These are phyloP conservation scores for Auricularia sp. DNA, from an alignment of 768 basidiomycete species.

Conservation along the genomic window DNA sequence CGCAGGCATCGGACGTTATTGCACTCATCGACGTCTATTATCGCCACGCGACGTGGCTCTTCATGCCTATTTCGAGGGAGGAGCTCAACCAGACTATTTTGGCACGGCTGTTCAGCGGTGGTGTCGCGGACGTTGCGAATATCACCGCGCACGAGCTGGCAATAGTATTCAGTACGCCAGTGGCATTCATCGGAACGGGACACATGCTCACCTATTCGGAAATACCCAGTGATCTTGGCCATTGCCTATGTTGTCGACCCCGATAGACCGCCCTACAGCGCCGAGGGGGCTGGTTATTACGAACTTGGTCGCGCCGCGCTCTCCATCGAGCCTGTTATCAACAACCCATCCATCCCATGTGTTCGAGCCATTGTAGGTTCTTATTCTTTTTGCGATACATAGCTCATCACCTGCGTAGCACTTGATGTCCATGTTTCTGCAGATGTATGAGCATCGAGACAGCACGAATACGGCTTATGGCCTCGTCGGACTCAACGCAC, in stretches of 20 bases:
- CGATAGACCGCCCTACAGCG: not conserved
- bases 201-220: too few species aligned
- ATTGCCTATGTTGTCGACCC: not conserved
- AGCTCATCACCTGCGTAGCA: not conserved
- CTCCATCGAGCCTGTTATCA: not conserved
- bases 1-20: not conserved
- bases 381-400: not conserved
- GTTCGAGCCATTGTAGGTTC: not conserved
- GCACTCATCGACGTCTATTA: not conserved
- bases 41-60: not conserved
- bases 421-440: not conserved
- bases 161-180: conserved; percentile 35
- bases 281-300: not conserved
- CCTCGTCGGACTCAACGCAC: not conserved
- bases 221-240: conserved; percentile 26
- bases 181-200: too few species aligned
- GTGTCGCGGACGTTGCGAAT: not conserved
- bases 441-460: not conserved
- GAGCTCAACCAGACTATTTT: conserved; percentile 24
- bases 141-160: conserved; percentile 28
- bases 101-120: conserved; percentile 20
- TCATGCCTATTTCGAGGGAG: not conserved
- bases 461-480: not conserved
- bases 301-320: not conserved
- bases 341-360: not conserved